Conservation (phyloP, 73 alveolate species). For the Paramecium sexaurelia region DNA sequence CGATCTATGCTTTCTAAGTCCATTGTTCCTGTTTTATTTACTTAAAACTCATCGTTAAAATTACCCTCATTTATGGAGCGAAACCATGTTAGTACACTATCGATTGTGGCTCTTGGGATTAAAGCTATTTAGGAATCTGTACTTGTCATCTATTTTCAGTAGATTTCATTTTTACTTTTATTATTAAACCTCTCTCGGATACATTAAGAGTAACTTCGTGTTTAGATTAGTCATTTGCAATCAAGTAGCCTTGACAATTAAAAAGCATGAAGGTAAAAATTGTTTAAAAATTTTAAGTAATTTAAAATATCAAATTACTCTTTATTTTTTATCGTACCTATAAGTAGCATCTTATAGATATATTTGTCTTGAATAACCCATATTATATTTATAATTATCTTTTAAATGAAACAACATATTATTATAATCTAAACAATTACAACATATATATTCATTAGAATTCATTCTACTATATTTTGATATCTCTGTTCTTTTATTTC, state of each 20-base stretch:
- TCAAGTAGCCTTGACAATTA: neutral
- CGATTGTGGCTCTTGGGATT: neutral
- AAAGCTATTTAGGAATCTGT: conserved; percentile 10
- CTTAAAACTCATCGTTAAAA: neutral
- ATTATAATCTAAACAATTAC: neutral
- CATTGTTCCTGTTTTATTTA: neutral
- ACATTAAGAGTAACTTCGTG: neutral
- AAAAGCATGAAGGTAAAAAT: neutral
- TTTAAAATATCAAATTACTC: neutral
- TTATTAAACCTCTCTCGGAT: neutral
- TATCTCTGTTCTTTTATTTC: no score
- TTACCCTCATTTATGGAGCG: neutral
- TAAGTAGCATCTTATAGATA: neutral
- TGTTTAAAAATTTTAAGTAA: neutral
- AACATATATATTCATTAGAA: no score
- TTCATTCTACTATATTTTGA: no score
- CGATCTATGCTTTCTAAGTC: conserved; percentile 24
- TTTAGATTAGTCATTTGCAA: neutral
- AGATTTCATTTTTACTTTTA: neutral
- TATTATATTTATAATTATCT: neutral
- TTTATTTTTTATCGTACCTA: neutral
- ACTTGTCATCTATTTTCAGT: neutral
- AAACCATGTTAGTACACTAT: conserved; percentile 13
- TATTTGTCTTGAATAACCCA: neutral
- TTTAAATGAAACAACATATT: neutral